Evolutionary conservation across 257 asterid species (phyloP).

Genomic region (Lithospermum erythrorhizon): DNA sequence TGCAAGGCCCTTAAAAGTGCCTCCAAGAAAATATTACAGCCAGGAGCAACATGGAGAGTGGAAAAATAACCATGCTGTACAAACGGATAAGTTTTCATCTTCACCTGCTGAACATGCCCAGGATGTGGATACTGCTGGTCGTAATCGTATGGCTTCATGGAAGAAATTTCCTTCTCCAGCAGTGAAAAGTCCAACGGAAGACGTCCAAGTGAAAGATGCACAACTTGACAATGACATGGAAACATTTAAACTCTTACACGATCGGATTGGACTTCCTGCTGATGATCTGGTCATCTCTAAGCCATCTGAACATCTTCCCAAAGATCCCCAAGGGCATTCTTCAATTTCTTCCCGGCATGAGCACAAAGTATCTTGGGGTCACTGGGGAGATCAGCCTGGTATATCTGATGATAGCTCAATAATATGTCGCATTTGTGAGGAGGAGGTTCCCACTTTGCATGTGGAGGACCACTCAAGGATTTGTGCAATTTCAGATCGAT

Average conservation of each 20-base stretch:
- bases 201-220: constrained; percentile 40
- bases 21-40: constrained; percentile 68
- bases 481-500: constrained; percentile 94
- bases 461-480: constrained; percentile 98
- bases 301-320: constrained; percentile 44
- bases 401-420: constrained; percentile 76
- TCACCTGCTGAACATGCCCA: constrained; percentile 36
- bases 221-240: constrained; percentile 31
- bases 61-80: constrained; percentile 39
- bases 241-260: constrained; percentile 35
- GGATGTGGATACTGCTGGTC: constrained; percentile 38
- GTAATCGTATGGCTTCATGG: constrained; percentile 87
- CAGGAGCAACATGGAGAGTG: constrained; percentile 77
- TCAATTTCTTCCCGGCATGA: constrained; percentile 46
- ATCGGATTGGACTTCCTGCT: constrained; percentile 30
- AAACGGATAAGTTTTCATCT: constrained; percentile 31
- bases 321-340: constrained; percentile 42
- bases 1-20: constrained; percentile 30
- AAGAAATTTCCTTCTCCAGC: constrained; percentile 72
- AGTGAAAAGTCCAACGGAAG: constrained; percentile 62
- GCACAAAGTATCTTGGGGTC: constrained; percentile 72
- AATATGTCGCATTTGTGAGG: constrained; percentile 98
- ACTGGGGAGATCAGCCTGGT: constrained; percentile 89
- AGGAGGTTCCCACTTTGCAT: constrained; percentile 89
- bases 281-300: constrained; percentile 54